Conservation (phyloP, 345 rosid species). For the Melaleuca quinquenervia region DNA sequence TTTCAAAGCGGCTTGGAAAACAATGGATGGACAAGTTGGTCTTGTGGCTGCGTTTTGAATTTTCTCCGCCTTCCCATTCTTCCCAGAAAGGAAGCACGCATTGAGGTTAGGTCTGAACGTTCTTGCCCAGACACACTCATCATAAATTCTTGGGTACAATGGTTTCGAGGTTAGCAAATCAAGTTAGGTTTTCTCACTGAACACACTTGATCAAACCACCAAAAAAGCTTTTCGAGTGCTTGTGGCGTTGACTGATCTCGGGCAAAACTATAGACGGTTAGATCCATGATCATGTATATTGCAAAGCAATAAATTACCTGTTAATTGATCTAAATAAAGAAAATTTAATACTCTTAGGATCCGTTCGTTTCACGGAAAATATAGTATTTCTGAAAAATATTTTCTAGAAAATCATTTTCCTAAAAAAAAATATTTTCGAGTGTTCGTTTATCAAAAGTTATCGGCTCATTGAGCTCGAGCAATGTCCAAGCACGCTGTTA, state of each 20-base stretch:
- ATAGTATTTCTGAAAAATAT: too few species aligned
- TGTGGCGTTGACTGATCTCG: background rate
- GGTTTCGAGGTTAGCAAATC: background rate
- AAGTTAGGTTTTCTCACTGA: background rate
- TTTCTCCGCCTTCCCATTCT: background rate
- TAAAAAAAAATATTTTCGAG: too few species aligned
- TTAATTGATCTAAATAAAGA: background rate
- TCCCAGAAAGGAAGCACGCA: background rate
- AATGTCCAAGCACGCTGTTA: too few species aligned
- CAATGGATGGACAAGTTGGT: background rate
- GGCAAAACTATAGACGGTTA: background rate
- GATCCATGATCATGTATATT: background rate
- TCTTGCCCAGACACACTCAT: background rate
- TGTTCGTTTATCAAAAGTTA: too few species aligned
- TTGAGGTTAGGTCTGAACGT: background rate
- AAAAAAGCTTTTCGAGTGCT: background rate
- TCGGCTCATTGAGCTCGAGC: too few species aligned
- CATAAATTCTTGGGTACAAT: background rate
- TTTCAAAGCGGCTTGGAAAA: background rate
- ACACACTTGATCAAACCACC: background rate
- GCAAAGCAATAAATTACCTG: background rate
- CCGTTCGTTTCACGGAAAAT: too few species aligned
- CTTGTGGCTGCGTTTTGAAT: background rate
- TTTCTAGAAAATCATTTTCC: too few species aligned
- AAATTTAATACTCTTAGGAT: background rate